Evolutionary conservation across 176 grass and related monocot genomes (phyloP), one percentile per base, ranked within the genome.

Genomic region (Alopecurus myosuroides): DNA sequence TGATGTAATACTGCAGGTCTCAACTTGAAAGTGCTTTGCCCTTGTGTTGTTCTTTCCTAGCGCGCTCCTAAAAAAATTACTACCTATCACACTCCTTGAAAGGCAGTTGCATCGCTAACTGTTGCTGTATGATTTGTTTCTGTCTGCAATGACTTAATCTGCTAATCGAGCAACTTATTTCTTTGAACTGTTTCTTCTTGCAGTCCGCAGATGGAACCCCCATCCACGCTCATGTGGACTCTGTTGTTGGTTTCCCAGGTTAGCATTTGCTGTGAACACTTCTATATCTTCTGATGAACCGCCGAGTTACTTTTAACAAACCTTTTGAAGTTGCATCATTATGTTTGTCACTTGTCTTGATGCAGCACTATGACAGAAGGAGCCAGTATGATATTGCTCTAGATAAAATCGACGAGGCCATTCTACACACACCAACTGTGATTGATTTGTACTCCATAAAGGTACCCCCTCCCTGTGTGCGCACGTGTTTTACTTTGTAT

Each of bases 361-460:
- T 85, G 85, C 91, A 99, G 97, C 97, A 99, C 84, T 99, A 92
- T 86, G 97, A 99, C 72, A 92, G 93, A 86, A 92, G 91, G 74
- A 88, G 94, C 36, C 94, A 92, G 41, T 87, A 92, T 89, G 88
- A 88, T 36, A 51, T 85, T 82, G 97, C 97, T 76, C 77, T 99
- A 26, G 87, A 82, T 84, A 99, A 99, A 90, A 96, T 99, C 51
- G 86, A 97, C 63, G 90, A 99, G 80, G 97, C 97, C 60, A 99
- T 99, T 84, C 86, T 85, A 7, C 94, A 99, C 77, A 99, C 94
- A 20, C 97, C 94, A 71, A 99, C 97, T 85, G 91, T 94, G 25
- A 99, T 96, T 82, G 97, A 99, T 92, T 97, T 99, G n/a, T 99
- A 99, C 67, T 99, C 97, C 42, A 85, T 87, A 66, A 99, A 99